Conservation (phyloP, 345 rosid genomes). For the Barbarea vulgaris region DNA sequence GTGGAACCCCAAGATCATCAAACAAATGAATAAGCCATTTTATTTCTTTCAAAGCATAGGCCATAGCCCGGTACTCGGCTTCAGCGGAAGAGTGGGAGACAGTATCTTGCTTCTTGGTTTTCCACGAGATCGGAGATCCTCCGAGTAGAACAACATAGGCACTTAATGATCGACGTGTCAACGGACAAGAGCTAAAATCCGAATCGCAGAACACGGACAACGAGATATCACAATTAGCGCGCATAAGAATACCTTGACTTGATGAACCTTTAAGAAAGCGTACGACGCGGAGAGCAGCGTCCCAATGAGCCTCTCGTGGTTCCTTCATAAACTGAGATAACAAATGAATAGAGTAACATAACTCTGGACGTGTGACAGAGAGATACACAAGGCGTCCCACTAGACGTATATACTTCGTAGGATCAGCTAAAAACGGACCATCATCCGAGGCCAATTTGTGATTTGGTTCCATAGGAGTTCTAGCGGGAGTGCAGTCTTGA, state of each 20-base stretch:
- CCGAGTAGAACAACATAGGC: not conserved
- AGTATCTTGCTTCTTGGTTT: not conserved
- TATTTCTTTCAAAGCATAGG: not conserved
- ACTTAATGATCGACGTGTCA: not conserved
- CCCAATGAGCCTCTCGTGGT: not conserved
- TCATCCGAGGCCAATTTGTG: not conserved
- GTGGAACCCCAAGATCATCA: not conserved
- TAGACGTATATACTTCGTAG: not conserved
- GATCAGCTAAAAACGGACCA: not conserved
- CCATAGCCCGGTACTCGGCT: not conserved
- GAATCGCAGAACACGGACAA: not conserved
- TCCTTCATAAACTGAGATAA: not conserved
- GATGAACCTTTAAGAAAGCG: not conserved
- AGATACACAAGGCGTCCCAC: not conserved
- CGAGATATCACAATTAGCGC: not conserved
- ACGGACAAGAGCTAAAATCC: not conserved
- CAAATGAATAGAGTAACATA: not conserved
- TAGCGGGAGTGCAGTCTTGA: not conserved
- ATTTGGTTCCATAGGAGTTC: not conserved
- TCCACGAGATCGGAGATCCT: not conserved
- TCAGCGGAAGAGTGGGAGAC: not conserved
- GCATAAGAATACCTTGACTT: not conserved
- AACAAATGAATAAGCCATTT: not conserved
- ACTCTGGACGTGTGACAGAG: not conserved
- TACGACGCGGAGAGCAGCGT: not conserved